Conservation (phyloP, 1,139 yeast species). For the Kurtzmaniella natalensis region DNA sequence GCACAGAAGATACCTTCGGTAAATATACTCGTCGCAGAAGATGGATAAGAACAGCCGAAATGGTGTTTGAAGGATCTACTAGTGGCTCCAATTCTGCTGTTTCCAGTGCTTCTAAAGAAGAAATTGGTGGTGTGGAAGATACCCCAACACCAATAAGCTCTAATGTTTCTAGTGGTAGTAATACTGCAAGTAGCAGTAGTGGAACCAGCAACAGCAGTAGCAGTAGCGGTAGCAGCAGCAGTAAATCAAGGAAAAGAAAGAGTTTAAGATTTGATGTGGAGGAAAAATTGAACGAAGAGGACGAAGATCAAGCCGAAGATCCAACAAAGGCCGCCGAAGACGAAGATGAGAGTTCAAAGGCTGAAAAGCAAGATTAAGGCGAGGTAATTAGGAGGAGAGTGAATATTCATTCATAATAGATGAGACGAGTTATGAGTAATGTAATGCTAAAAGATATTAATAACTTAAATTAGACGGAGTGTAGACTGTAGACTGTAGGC, state of each 20-base stretch:
- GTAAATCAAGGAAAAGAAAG: conserved; percentile 25
- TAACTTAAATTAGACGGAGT: no score
- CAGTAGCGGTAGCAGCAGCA: no score
- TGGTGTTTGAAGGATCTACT: conserved; percentile 41
- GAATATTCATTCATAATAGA: no score
- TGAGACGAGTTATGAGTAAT: no score
- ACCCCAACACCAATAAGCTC: conserved; percentile 4
- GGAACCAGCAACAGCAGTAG: no score
- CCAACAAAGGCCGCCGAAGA: no score
- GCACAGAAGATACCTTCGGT: conserved; percentile 82
- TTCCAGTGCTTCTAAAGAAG: conserved; percentile 11
- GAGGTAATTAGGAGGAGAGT: no score
- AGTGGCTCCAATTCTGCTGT: conserved; percentile 1
- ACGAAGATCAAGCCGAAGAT: background rate
- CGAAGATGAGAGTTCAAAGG: no score
- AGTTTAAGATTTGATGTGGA: conserved; percentile 33
- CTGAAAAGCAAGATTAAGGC: no score
- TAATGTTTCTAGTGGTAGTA: conserved; percentile 8
- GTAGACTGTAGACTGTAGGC: no score
- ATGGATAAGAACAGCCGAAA: conserved; percentile 93
- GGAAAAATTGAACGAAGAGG: conserved; percentile 1
- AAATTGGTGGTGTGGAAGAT: conserved; percentile 6
- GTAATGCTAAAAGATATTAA: no score
- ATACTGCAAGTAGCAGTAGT: no score
- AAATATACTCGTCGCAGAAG: conserved; percentile 92